These are phyloP conservation scores for Arabis hirsuta DNA, from an alignment of 345 rosid species.

Conservation along the genomic window DNA sequence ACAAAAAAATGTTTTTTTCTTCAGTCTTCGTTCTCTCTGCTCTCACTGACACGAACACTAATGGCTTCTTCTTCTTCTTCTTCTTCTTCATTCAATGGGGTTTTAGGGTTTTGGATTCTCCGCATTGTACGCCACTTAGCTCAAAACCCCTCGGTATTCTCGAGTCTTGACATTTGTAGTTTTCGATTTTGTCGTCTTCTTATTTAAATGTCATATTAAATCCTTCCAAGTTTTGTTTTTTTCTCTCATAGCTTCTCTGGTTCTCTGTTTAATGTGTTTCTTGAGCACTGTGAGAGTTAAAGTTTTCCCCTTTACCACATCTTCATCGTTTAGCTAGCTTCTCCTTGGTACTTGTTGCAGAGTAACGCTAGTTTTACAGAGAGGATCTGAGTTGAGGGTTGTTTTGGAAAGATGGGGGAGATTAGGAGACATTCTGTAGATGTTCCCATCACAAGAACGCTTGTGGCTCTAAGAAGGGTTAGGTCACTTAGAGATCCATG, in stretches of 20 bases:
- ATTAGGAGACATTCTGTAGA: conserved; percentile 90
- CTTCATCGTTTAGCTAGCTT: conserved; percentile 37
- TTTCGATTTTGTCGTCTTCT: conserved; percentile 54
- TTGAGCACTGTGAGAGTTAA: conserved; percentile 37
- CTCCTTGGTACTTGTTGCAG: not conserved
- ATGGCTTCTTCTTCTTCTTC: conserved; percentile 9
- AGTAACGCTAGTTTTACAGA: conserved; percentile 7
- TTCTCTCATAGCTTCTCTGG: conserved; percentile 16
- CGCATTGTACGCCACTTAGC: conserved; percentile 53
- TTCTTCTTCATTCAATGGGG: conserved; percentile 15
- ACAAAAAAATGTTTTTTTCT: no score
- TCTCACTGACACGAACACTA: no score
- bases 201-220: conserved; percentile 17
- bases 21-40: no score
- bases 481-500: conserved; percentile 94
- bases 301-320: conserved; percentile 8
- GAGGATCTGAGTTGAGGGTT: conserved; percentile 11
- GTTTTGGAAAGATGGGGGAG: conserved; percentile 52
- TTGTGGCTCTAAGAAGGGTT: conserved; percentile 89
- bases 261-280: conserved; percentile 33
- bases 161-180: conserved; percentile 53
- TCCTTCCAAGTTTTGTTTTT: conserved; percentile 33
- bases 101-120: conserved; percentile 50
- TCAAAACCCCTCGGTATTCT: conserved; percentile 45
- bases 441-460: conserved; percentile 85